These are phyloP conservation scores for Plasmodium coatneyi DNA, from an alignment of 169 alveolate species.

Conservation along the genomic window DNA sequence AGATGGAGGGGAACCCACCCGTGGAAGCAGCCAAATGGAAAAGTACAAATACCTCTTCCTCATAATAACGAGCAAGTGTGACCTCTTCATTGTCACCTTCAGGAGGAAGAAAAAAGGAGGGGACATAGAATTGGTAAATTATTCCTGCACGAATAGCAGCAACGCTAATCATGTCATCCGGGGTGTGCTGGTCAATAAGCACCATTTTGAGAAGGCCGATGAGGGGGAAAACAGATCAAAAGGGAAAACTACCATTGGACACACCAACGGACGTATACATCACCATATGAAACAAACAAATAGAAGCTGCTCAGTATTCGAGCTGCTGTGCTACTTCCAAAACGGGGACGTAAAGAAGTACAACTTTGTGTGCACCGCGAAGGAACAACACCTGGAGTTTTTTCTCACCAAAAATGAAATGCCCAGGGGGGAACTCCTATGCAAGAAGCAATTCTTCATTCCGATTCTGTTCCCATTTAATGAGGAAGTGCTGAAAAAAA, in stretches of 20 bases:
- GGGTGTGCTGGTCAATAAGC: conserved; percentile 19
- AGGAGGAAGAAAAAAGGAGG: conserved; percentile 10
- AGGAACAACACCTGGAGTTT: conserved; percentile 43
- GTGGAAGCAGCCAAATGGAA: background rate
- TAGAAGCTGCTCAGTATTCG: conserved; percentile 24
- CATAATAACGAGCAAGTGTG: conserved; percentile 29
- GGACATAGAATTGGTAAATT: conserved; percentile 13
- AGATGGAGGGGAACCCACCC: background rate
- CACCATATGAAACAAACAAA: background rate
- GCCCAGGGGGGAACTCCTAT: background rate
- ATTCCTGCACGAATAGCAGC: conserved; percentile 22
- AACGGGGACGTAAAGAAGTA: conserved; percentile 29
- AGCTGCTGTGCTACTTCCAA: conserved; percentile 39
- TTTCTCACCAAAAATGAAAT: conserved; percentile 35
- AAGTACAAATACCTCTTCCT: conserved; percentile 9
- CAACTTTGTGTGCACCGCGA: conserved; percentile 30
- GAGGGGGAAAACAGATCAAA: background rate
- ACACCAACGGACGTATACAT: background rate
- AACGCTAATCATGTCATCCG: background rate
- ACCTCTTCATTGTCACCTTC: conserved; percentile 15
- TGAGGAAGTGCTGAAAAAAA: conserved; percentile 42
- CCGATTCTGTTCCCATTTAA: conserved; percentile 70
- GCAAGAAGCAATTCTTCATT: conserved; percentile 20
- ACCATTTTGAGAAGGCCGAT: conserved; percentile 32
- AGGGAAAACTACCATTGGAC: background rate